Base-by-base conservation (phyloP, 306 rosid genomes). In the Arachis stenosperma region DNA sequence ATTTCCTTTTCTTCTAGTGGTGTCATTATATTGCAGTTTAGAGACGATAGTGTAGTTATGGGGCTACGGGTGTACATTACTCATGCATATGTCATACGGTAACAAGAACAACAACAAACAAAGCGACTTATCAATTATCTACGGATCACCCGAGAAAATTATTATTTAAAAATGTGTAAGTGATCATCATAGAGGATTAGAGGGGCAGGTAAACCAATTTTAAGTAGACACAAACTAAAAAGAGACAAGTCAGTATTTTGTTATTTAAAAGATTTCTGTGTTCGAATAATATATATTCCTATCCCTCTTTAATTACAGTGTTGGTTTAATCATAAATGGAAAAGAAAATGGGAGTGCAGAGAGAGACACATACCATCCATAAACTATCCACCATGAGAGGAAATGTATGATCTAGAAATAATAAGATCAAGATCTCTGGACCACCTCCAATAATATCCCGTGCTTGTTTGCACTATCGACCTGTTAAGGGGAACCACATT, bases 391-490 rank as follows among this genome's bases (percentile, higher is more conserved):
- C 99, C 98, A 51, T 91, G 96, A 1, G 99, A 94, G 42, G 96
- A 94, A 67, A 91, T 91, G 79, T 89, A 94, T 30, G 99, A 91
- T 81, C 88, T 94, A 55, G 96, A 88, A 73, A 94, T 94, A n/a
- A 84, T 79, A 13, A 94, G 98, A 64, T 90, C 96, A 60, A 94
- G 95, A 82, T 91, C 98, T 65, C 73, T 91, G 99, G 69, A 91
- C 99, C 99, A 94, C 89, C 74, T 88, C 99, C 67, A 94, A 82
- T 66, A 94, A 79, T 84, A 94, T 90, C 76, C 99, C 98, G 33
- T 88, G 78, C 84, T 88, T 94, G 86, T 91, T 94, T 61, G 98
- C 99, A 71, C 99, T 94, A 72, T 91, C 99, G 7, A 94, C 98
- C 99, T 91, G 91, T 71, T 55, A 29, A 58, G 42, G 39, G 43